Evolutionary conservation across 1,139 yeast genomes (phyloP), one percentile per base, ranked within the genome.

Genomic region (Spathaspora jeffriesii): DNA sequence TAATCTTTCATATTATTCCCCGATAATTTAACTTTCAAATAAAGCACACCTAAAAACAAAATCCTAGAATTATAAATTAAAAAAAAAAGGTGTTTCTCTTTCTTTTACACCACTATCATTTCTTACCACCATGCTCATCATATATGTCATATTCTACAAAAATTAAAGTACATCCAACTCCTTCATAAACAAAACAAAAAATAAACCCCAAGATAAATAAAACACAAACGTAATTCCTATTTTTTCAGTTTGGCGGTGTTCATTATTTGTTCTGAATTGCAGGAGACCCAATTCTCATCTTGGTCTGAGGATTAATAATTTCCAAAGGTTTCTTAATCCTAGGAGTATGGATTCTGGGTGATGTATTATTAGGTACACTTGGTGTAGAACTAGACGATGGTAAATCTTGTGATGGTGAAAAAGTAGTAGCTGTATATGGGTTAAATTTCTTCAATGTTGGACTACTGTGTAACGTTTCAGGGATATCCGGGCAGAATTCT

Each of bases 281-380:
- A 18, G 88, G 85, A 21, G 88, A 81, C 5, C 75, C 75, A 27
- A 86, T 81, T 59, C 85, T 76, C 70, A 84, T 63, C 43, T 90
- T 90, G 5, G 95, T 87, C 46, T 79, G 81, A 8, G 96, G 96
- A 62, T 88, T 85, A 51, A 88, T 84, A 55, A 88, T 88, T 61
- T 87, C 93, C 60, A 88, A 67, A 5, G 85, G 82, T 56, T 82
- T 82, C 61, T 78, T 81, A 36, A 77, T 74, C 54, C 88, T 70
- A 27, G 86, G 86, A 5, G 88, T 80, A 47, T 68, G 70, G 4
- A 71, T 71, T 48, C 79, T 64, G 14, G 81, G 80, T 18, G 60
- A 52, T 14, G 56, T 51, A 43, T 50, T 45, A 43, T 46, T 48
- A 10, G 53, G 53, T 22, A 45, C 40, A 40, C 56, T 50, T 8